Percentiles rank a stretch among this genome's conserved stretches.
phyloP scores from a whole-genome alignment of 208 protist genomes.

The Wallacemonas rigidus region DNA sequence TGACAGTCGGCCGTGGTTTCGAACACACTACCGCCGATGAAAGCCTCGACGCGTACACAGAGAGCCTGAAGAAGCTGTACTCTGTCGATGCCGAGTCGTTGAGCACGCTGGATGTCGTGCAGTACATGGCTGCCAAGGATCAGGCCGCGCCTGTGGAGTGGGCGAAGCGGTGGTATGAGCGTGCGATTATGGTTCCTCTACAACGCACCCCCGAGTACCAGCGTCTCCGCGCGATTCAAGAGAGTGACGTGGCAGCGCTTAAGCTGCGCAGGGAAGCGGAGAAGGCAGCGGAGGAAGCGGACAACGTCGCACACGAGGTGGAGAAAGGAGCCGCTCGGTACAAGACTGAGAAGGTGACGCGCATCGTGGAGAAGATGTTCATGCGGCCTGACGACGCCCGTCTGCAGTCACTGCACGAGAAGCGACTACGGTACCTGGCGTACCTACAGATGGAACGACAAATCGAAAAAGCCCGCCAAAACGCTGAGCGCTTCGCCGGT shows the following conservation, averaged over 20 bases:
- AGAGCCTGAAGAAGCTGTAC: slow-evolving; percentile 67
- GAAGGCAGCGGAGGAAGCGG: slow-evolving; percentile 2
- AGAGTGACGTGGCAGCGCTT: slow-evolving; percentile 39
- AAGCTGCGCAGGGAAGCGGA: slow-evolving; percentile 26
- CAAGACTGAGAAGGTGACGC: slow-evolving; percentile 48
- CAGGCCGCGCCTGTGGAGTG: slow-evolving; percentile 72
- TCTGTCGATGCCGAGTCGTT: slow-evolving; percentile 65
- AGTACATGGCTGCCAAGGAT: slow-evolving; percentile 83
- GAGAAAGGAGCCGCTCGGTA: slow-evolving; percentile 30
- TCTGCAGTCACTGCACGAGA: slow-evolving; percentile 69
- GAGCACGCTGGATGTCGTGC: slow-evolving; percentile 80
- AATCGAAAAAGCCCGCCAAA: slow-evolving; percentile 72
- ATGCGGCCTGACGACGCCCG: slow-evolving; percentile 67
- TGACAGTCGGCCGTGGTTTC: slow-evolving; percentile 71
- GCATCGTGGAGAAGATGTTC: slow-evolving; percentile 84
- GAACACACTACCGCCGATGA: slow-evolving; percentile 62
- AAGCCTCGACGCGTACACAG: slow-evolving; percentile 71
- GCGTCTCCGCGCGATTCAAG: slow-evolving; percentile 56
- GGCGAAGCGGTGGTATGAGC: slow-evolving; percentile 86
- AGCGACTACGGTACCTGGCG: slow-evolving; percentile 78
- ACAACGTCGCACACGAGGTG: slow-evolving; percentile 1
- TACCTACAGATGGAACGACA: slow-evolving; percentile 86
- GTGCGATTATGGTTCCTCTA: slow-evolving; percentile 70
- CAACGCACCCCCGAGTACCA: slow-evolving; percentile 76
- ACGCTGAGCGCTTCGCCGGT: slow-evolving; percentile 66